Evolutionary conservation across 1,284 basidiomycete genomes (phyloP).

Genomic region (Trametes sp.): DNA sequence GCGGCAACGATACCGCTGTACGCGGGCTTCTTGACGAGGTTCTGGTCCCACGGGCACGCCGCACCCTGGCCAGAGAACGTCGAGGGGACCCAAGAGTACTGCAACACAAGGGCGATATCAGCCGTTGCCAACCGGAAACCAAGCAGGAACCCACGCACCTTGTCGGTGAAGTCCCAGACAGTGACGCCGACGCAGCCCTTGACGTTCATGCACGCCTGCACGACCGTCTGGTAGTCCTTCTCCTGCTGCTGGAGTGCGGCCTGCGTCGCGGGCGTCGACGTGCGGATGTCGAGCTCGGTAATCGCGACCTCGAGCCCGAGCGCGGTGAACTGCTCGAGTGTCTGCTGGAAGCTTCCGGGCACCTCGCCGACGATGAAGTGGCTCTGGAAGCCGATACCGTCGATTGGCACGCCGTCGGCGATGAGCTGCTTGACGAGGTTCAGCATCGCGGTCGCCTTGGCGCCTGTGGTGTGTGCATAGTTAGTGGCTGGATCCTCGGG

Average conservation of each 20-base stretch:
- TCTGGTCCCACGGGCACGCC: conserved; percentile 46
- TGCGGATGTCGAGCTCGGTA: conserved; percentile 63
- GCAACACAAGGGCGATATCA: neutral
- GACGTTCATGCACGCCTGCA: conserved; percentile 53
- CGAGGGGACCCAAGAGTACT: conserved; percentile 46
- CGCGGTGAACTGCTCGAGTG: conserved; percentile 54
- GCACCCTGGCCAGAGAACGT: conserved; percentile 46
- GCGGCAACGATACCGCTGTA: conserved; percentile 37
- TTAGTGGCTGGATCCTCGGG: neutral
- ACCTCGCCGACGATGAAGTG: conserved; percentile 61
- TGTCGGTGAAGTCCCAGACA: conserved; percentile 58
- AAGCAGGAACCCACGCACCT: conserved; percentile 11
- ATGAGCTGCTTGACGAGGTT: conserved; percentile 54
- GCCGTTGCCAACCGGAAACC: no score
- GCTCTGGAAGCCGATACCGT: conserved; percentile 58
- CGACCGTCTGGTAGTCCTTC: conserved; percentile 54
- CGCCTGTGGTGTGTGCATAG: conserved; percentile 31
- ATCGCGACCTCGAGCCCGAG: conserved; percentile 63
- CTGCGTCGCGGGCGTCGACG: conserved; percentile 54
- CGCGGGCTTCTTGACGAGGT: conserved; percentile 38
- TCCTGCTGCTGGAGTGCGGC: conserved; percentile 57
- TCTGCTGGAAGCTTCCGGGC: conserved; percentile 47
- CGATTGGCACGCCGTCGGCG: conserved; percentile 50
- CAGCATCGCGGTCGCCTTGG: conserved; percentile 54
- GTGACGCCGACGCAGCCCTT: conserved; percentile 54